phyloP scores from a whole-genome alignment of 169 alveolate genomes.

The Plasmodium sp. region DNA sequence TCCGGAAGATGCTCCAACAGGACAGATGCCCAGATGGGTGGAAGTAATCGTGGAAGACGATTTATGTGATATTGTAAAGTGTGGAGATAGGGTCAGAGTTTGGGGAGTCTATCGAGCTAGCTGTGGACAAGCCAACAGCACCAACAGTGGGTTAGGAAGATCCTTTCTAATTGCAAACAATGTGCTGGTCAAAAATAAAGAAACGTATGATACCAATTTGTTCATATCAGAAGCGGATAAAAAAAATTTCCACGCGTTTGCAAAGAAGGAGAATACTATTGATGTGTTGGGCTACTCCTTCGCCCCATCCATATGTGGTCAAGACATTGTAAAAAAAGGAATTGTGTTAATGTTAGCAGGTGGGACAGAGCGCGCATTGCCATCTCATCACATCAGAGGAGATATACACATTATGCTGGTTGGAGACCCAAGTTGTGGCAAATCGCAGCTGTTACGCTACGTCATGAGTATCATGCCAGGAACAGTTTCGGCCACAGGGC shows the following conservation, averaged over 20 bases:
- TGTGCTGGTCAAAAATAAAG: conserved; percentile 81
- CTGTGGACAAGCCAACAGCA: conserved; percentile 84
- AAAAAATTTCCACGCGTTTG: conserved; percentile 77
- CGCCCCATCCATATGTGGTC: conserved; percentile 99
- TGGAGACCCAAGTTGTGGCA: conserved; percentile 99
- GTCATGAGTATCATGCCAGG: conserved; percentile 95
- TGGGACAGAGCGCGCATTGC: conserved; percentile 93
- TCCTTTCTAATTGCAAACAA: conserved; percentile 95
- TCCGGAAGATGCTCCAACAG: conserved; percentile 98
- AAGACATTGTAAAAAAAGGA: conserved; percentile 94
- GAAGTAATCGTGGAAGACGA: conserved; percentile 96
- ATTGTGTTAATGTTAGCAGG: conserved; percentile 94
- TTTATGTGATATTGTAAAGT: conserved; percentile 87
- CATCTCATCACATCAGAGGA: conserved; percentile 95
- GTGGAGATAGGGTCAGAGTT: conserved; percentile 95
- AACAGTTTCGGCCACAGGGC: conserved; percentile 98
- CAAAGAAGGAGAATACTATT: conserved; percentile 88
- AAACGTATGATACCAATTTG: conserved; percentile 68
- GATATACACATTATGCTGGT: conserved; percentile 97
- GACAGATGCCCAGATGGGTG: conserved; percentile 97
- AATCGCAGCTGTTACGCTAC: conserved; percentile 97
- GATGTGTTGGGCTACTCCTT: conserved; percentile 93
- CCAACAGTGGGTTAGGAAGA: conserved; percentile 91
- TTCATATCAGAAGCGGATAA: conserved; percentile 84
- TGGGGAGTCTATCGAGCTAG: conserved; percentile 97